These are phyloP conservation scores for Candida endomychidarum DNA, from an alignment of 805 yeast species.

Conservation along the genomic window DNA sequence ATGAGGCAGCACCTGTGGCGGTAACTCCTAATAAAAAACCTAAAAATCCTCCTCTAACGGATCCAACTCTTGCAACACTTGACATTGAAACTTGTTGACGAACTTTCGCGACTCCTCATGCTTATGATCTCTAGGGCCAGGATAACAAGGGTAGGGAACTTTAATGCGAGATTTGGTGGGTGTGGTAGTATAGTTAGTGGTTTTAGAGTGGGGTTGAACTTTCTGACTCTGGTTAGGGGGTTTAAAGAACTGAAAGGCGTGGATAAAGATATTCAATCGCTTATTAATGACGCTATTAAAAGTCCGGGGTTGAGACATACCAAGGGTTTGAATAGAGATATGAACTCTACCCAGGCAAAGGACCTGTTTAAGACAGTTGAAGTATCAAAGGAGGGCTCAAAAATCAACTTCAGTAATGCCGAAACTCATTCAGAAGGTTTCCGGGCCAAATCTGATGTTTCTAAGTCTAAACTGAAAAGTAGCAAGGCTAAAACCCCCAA, in stretches of 20 bases:
- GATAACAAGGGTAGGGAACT: neutral
- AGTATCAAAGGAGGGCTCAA: too few relatives aligned
- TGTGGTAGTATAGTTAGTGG: neutral
- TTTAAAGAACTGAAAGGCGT: neutral
- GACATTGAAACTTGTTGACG: slow-evolving; percentile 23
- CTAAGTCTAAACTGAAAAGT: too few relatives aligned
- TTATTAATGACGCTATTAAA: slow-evolving; percentile 4
- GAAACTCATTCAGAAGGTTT: too few relatives aligned
- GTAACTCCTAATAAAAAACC: slow-evolving; percentile 82
- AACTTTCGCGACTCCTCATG: slow-evolving; percentile 1
- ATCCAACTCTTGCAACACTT: slow-evolving; percentile 32
- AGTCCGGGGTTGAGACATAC: too few relatives aligned
- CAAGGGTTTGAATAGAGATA: too few relatives aligned
- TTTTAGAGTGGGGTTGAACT: neutral
- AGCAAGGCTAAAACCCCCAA: too few relatives aligned
- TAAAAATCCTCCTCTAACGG: slow-evolving; percentile 52
- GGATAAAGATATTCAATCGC: neutral
- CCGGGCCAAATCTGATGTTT: too few relatives aligned
- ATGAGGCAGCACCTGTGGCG: slow-evolving; percentile 70
- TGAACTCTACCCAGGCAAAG: too few relatives aligned
- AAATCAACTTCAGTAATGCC: too few relatives aligned
- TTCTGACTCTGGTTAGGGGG: neutral
- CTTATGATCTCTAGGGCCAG: neutral
- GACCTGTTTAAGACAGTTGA: too few relatives aligned
- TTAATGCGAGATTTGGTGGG: neutral